phyloP scores from a whole-genome alignment of 1,284 basidiomycete species.

The Ustilago vetiveriae region DNA sequence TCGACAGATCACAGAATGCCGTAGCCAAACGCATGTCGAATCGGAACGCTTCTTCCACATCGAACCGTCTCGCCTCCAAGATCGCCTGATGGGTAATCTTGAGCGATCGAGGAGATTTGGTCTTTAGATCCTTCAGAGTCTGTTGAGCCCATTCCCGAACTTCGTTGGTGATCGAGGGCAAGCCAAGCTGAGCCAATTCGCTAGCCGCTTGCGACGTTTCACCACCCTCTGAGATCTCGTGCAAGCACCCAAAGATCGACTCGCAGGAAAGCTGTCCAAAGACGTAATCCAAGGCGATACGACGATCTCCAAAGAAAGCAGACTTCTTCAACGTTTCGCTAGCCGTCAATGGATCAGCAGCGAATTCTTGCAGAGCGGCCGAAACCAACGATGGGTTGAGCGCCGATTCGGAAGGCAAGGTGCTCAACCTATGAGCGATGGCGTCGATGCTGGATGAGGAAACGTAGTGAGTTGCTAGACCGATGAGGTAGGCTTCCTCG shows the following conservation, averaged over 20 bases:
- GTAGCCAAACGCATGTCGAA: slow-evolving; percentile 64
- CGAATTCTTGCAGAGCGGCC: slow-evolving; percentile 52
- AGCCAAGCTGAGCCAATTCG: slow-evolving; percentile 44
- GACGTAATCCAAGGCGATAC: slow-evolving; percentile 61
- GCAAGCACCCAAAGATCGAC: slow-evolving; percentile 51
- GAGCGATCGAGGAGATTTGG: slow-evolving; percentile 61
- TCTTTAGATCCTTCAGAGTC: slow-evolving; percentile 53
- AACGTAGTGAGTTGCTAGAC: slow-evolving; percentile 64
- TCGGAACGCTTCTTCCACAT: slow-evolving; percentile 57
- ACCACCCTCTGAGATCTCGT: slow-evolving; percentile 37
- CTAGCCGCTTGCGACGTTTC: slow-evolving; percentile 39
- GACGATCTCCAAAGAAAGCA: slow-evolving; percentile 55
- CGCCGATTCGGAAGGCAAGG: slow-evolving; percentile 47
- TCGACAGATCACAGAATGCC: slow-evolving; percentile 63
- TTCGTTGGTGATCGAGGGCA: slow-evolving; percentile 26
- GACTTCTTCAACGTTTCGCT: slow-evolving; percentile 41
- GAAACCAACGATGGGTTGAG: slow-evolving; percentile 41
- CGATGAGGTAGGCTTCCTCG: slow-evolving; percentile 60
- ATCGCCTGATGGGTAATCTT: slow-evolving; percentile 60
- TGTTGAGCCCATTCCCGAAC: slow-evolving; percentile 49
- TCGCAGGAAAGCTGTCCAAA: slow-evolving; percentile 61
- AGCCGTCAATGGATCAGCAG: slow-evolving; percentile 48
- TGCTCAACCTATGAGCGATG: slow-evolving; percentile 50
- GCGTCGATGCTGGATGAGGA: slow-evolving; percentile 45
- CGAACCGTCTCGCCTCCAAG: slow-evolving; percentile 45